Conservation (phyloP, 148 eudicot species). For the Arbutus unedo region DNA sequence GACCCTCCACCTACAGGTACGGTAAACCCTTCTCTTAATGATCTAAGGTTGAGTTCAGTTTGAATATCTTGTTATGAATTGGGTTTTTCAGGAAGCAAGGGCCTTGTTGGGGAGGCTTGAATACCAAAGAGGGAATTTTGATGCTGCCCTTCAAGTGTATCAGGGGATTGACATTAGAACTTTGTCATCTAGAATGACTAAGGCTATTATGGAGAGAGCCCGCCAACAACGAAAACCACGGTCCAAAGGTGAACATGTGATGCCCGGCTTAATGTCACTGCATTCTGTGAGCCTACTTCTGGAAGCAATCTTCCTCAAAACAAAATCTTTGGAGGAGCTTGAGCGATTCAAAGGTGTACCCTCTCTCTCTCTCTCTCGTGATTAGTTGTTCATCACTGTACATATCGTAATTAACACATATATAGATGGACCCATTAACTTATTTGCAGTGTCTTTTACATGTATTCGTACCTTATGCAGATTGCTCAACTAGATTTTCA, state of each 20-base stretch:
- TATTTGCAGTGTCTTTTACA: too few species aligned
- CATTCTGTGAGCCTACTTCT: constrained; percentile 89
- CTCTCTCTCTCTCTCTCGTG: neutral
- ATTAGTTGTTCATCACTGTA: neutral
- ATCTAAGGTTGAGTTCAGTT: neutral
- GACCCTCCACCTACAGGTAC: too few species aligned
- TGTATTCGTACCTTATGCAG: neutral
- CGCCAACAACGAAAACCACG: constrained; percentile 41
- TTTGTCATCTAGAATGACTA: constrained; percentile 61
- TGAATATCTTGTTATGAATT: neutral
- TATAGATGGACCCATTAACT: too few species aligned
- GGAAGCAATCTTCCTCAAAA: constrained; percentile 83
- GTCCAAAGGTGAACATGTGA: constrained; percentile 43
- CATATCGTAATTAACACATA: too few species aligned
- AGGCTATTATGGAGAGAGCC: constrained; percentile 62
- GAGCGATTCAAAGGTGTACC: constrained; percentile 63
- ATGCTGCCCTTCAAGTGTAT: constrained; percentile 89
- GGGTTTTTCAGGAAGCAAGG: constrained; percentile 77
- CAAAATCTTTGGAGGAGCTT: constrained; percentile 70
- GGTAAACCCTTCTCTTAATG: neutral
- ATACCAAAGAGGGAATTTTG: constrained; percentile 84
- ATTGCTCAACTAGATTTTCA: neutral
- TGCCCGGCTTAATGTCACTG: constrained; percentile 75
- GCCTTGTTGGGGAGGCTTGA: constrained; percentile 94
- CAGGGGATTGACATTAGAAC: constrained; percentile 79